phyloP scores from a whole-genome alignment of 2,329 filamentous ascomycete genomes.

The Ophiostoma sp. region DNA sequence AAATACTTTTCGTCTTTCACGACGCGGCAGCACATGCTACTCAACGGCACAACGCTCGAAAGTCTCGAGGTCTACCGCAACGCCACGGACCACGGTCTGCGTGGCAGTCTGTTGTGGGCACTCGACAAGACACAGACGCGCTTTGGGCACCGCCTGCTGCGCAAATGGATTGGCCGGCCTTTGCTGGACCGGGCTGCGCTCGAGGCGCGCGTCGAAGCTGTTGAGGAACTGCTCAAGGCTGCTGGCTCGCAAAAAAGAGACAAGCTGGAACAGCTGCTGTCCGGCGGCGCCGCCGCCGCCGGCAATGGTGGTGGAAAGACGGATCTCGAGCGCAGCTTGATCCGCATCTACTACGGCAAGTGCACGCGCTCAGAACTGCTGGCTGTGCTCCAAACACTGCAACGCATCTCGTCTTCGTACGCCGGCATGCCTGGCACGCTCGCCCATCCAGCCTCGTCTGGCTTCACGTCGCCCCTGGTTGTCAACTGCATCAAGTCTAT shows the following conservation, averaged over 20 bases:
- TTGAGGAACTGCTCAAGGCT: slow-evolving; percentile 75
- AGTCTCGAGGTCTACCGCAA: slow-evolving; percentile 96
- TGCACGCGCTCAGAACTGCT: slow-evolving; percentile 86
- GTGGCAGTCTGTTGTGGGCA: slow-evolving; percentile 91
- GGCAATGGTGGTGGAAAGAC: slow-evolving; percentile 48
- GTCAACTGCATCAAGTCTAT: slow-evolving; percentile 67
- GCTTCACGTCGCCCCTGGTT: slow-evolving; percentile 67
- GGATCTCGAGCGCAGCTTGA: slow-evolving; percentile 87
- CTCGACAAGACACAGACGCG: slow-evolving; percentile 87
- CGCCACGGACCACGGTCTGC: slow-evolving; percentile 76
- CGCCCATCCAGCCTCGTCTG: slow-evolving; percentile 34
- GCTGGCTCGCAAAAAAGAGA: slow-evolving; percentile 64
- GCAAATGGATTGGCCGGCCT: slow-evolving; percentile 92
- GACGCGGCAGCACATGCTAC: slow-evolving; percentile 86
- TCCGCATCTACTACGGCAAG: slow-evolving; percentile 96
- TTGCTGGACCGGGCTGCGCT: slow-evolving; percentile 70
- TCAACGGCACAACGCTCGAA: slow-evolving; percentile 90
- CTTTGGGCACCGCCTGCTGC: slow-evolving; percentile 78
- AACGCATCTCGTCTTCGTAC: slow-evolving; percentile 74
- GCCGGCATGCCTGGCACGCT: slow-evolving; percentile 36
- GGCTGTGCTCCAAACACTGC: slow-evolving; percentile 76
- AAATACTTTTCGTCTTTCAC: slow-evolving; percentile 98
- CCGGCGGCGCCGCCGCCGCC: background rate
- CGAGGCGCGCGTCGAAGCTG: slow-evolving; percentile 73
- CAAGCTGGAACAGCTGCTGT: slow-evolving; percentile 65